Evolutionary conservation across 2,329 filamentous ascomycete species (phyloP).

Genomic region (Bipolaris zeicola): DNA sequence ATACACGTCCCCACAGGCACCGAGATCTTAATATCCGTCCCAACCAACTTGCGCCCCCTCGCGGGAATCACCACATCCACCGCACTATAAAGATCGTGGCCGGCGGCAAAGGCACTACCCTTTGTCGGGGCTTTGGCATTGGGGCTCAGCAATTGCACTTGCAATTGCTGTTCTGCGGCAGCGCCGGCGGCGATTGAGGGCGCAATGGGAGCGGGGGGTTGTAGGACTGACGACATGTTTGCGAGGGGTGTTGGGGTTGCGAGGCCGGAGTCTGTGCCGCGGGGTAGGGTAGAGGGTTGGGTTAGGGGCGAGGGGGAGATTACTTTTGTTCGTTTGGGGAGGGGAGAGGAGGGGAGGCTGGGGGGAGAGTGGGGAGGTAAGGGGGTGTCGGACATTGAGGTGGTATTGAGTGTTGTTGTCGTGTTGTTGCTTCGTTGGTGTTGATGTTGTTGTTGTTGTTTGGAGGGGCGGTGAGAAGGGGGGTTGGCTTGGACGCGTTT

Average conservation of each 20-base stretch:
- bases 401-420: neutral
- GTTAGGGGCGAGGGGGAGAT: slow-evolving; percentile 49
- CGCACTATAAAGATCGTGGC: slow-evolving; percentile 89
- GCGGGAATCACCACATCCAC: slow-evolving; percentile 76
- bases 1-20: slow-evolving; percentile 88
- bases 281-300: slow-evolving; percentile 33
- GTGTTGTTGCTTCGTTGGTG: neutral
- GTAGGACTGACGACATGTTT: slow-evolving; percentile 18
- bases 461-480: slow-evolving; percentile 22
- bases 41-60: slow-evolving; percentile 82
- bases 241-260: slow-evolving; percentile 45
- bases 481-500: slow-evolving; percentile 7
- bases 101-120: slow-evolving; percentile 86
- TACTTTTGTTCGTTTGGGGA: slow-evolving; percentile 80
- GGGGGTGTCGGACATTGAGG: slow-evolving; percentile 36
- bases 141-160: slow-evolving; percentile 85
- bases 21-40: slow-evolving; percentile 89
- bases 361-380: slow-evolving; percentile 51
- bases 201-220: slow-evolving; percentile 31
- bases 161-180: slow-evolving; percentile 61
- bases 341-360: slow-evolving; percentile 72
- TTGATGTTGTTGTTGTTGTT: neutral
- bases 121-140: slow-evolving; percentile 83
- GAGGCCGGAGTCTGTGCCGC: slow-evolving; percentile 40
- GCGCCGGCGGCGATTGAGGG: slow-evolving; percentile 33